These are phyloP conservation scores for Apium graveolens DNA, from an alignment of 129 eudicot species.

Conservation along the genomic window DNA sequence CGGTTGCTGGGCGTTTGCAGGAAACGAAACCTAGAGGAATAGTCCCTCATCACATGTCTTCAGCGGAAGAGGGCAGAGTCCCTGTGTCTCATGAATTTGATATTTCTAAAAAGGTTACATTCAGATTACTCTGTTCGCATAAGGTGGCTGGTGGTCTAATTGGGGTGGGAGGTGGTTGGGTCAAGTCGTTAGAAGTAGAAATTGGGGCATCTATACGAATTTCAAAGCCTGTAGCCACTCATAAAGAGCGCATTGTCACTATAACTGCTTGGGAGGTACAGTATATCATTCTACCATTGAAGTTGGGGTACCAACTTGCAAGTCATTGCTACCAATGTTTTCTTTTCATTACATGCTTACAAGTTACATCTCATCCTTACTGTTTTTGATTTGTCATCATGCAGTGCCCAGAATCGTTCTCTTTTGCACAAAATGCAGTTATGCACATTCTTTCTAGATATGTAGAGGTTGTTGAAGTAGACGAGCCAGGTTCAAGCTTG, in stretches of 20 bases:
- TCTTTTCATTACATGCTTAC: not conserved
- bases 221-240: slow-evolving; percentile 14
- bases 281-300: slow-evolving; percentile 6
- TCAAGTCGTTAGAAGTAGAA: slow-evolving; percentile 28
- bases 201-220: slow-evolving; percentile 29
- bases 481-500: not conserved
- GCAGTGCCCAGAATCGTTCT: slow-evolving; percentile 21
- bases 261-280: slow-evolving; percentile 33
- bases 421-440: slow-evolving; percentile 29
- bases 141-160: slow-evolving; percentile 18
- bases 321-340: not conserved
- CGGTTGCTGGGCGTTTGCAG: slow-evolving; percentile 25
- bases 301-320: not conserved
- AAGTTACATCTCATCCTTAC: not conserved
- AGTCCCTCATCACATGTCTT: not conserved
- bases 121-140: slow-evolving; percentile 1
- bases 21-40: slow-evolving; percentile 4
- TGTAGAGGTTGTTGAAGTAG: slow-evolving; percentile 9
- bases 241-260: slow-evolving; percentile 28
- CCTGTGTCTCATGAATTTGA: not conserved
- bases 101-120: not conserved
- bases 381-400: not conserved
- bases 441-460: slow-evolving; percentile 27
- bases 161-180: slow-evolving; percentile 21
- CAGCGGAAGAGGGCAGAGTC: not conserved